phyloP scores from a whole-genome alignment of 2,329 filamentous ascomycete genomes.

The Mycocentrospora acerina region DNA sequence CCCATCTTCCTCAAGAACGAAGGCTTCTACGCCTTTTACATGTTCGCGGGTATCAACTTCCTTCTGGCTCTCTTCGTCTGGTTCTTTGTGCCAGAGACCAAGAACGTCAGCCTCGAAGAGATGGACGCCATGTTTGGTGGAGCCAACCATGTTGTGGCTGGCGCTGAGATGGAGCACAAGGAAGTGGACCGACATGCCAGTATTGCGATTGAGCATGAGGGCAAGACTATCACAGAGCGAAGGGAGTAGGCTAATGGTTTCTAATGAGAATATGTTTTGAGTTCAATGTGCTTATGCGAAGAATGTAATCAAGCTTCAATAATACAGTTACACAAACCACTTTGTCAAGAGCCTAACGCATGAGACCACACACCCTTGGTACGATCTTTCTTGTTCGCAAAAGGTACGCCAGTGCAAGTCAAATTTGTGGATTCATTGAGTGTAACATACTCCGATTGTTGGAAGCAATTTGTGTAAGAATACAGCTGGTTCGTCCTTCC shows the following conservation, averaged over 20 bases:
- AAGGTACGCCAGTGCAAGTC: too few relatives aligned
- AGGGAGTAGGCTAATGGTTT: slow-evolving; percentile 3
- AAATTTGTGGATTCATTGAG: too few relatives aligned
- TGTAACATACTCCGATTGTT: too few relatives aligned
- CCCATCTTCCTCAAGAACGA: slow-evolving; percentile 64
- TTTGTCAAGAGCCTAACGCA: too few relatives aligned
- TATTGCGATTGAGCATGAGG: slow-evolving; percentile 18
- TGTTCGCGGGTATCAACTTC: slow-evolving; percentile 54
- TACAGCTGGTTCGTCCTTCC: too few relatives aligned
- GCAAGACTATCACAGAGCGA: slow-evolving; percentile 20
- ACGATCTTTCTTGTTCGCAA: too few relatives aligned
- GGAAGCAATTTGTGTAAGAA: too few relatives aligned
- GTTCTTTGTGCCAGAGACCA: slow-evolving; percentile 48
- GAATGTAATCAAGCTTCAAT: too few relatives aligned
- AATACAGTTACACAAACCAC: too few relatives aligned
- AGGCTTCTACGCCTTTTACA: slow-evolving; percentile 58
- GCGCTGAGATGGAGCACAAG: slow-evolving; percentile 50
- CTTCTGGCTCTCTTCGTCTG: slow-evolving; percentile 45
- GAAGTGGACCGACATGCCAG: slow-evolving; percentile 35
- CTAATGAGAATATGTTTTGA: neutral
- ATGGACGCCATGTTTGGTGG: slow-evolving; percentile 60
- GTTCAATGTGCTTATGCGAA: too few relatives aligned
- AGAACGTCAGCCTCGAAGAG: slow-evolving; percentile 55
- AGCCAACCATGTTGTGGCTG: slow-evolving; percentile 58
- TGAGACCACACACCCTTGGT: too few relatives aligned